These are phyloP conservation scores for Crithidia thermophila DNA, from an alignment of 208 protist genomes.

Conservation along the genomic window DNA sequence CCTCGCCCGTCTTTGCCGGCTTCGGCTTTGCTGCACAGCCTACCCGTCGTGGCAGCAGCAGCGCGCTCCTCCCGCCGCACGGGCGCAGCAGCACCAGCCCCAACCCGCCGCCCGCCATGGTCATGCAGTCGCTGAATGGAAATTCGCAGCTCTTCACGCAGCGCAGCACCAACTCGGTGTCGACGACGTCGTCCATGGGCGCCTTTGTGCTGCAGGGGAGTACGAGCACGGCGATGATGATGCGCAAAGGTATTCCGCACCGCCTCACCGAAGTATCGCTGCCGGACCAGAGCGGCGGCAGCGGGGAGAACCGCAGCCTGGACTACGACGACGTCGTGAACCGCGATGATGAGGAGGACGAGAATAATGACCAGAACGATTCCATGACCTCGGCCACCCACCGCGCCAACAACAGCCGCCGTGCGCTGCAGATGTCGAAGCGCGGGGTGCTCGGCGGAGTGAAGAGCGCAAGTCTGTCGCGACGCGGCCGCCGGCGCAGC, in stretches of 20 bases:
- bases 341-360: neutral
- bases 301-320: neutral
- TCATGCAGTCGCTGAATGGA: constrained; percentile 1
- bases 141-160: constrained; percentile 3
- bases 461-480: constrained; percentile 1
- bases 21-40: constrained; percentile 5
- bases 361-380: neutral
- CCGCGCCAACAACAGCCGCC: constrained; percentile 1
- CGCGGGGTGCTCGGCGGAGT: neutral
- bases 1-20: neutral
- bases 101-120: neutral
- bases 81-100: constrained; percentile 4
- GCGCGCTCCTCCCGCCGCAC: constrained; percentile 1
- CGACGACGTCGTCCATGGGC: constrained; percentile 27
- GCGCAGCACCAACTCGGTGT: constrained; percentile 1
- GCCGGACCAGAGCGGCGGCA: constrained; percentile 2
- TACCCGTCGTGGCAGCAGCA: constrained; percentile 1
- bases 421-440: constrained; percentile 1
- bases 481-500: constrained; percentile 1
- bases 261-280: neutral
- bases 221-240: constrained; percentile 19
- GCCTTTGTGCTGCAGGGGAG: constrained; percentile 21
- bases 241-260: constrained; percentile 14
- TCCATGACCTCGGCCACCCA: neutral
- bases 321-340: neutral